Evolutionary conservation across 2,329 filamentous ascomycete species (phyloP).

Genomic region (Colletotrichum tabaci): DNA sequence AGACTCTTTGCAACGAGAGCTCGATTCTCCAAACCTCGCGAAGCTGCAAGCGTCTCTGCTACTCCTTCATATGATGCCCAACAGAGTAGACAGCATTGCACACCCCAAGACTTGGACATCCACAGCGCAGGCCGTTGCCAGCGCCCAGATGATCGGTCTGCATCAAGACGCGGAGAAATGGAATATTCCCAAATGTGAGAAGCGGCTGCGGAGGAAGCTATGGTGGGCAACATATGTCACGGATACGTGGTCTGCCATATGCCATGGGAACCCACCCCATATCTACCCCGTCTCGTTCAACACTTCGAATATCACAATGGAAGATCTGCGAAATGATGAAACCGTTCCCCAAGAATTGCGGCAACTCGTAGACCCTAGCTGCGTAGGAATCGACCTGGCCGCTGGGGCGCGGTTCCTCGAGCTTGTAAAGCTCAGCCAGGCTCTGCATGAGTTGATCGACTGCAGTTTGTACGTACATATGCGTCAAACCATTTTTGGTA

Average conservation of each 20-base stretch:
- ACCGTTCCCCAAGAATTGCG: constrained; percentile 54
- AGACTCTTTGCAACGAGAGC: constrained; percentile 59
- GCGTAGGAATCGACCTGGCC: constrained; percentile 51
- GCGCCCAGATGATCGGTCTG: constrained; percentile 62
- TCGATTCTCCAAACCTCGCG: constrained; percentile 62
- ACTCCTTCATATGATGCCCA: constrained; percentile 61
- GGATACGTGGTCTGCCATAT: constrained; percentile 62
- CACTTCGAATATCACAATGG: constrained; percentile 56
- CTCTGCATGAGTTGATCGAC: constrained; percentile 53
- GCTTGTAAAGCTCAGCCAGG: constrained; percentile 50
- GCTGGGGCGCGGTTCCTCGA: constrained; percentile 57
- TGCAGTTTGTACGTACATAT: constrained; percentile 51
- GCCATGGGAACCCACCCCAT: constrained; percentile 63
- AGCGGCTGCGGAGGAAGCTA: constrained; percentile 58
- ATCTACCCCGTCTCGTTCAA: constrained; percentile 58
- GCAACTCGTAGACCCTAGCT: constrained; percentile 53
- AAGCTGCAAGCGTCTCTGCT: constrained; percentile 63
- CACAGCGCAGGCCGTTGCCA: constrained; percentile 59
- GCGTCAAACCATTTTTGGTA: background rate
- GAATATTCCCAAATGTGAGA: constrained; percentile 60
- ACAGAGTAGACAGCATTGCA: constrained; percentile 62
- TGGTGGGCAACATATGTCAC: constrained; percentile 62
- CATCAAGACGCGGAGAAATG: constrained; percentile 60
- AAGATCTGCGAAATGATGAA: constrained; percentile 61
- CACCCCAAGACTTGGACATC: constrained; percentile 62